A percentile compares a stretch with the other conserved stretches of the same genome.
phyloP scores from a whole-genome alignment of 257 asterid genomes.

The Euphrasia confusa region DNA sequence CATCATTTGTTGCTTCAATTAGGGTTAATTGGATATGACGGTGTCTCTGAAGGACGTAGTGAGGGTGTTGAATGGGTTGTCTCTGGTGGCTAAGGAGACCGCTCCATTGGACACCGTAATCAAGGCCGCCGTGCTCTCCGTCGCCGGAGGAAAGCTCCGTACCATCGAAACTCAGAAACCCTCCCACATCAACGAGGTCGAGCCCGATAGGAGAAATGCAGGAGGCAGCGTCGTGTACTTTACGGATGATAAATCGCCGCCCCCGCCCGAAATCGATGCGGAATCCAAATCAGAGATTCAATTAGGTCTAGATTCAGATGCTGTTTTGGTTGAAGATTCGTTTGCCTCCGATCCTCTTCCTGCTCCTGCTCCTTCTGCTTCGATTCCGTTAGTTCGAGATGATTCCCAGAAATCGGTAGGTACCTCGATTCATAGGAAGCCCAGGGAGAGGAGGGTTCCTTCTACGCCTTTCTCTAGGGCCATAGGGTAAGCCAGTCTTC shows the following conservation, averaged over 20 bases:
- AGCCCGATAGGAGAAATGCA: slow-evolving; percentile 17
- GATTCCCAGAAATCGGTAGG: slow-evolving; percentile 14
- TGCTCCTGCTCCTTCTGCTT: neutral
- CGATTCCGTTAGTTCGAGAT: neutral
- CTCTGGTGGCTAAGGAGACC: slow-evolving; percentile 73
- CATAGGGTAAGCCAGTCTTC: slow-evolving; percentile 47
- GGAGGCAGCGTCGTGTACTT: slow-evolving; percentile 35
- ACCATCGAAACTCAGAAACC: slow-evolving; percentile 25
- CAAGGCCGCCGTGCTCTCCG: slow-evolving; percentile 57
- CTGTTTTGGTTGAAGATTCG: neutral
- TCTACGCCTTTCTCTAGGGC: slow-evolving; percentile 91
- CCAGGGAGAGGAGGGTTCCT: slow-evolving; percentile 90
- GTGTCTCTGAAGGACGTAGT: slow-evolving; percentile 48
- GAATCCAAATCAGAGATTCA: slow-evolving; percentile 10
- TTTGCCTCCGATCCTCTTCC: neutral
- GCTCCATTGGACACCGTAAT: slow-evolving; percentile 38
- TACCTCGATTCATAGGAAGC: slow-evolving; percentile 50
- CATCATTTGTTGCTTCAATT: neutral
- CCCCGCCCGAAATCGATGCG: slow-evolving; percentile 7
- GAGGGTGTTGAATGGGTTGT: slow-evolving; percentile 59
- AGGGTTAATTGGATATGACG: slow-evolving; percentile 28
- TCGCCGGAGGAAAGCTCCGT: slow-evolving; percentile 60
- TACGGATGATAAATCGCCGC: slow-evolving; percentile 27
- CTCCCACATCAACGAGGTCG: slow-evolving; percentile 12
- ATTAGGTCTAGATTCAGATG: neutral